These are phyloP conservation scores for Solioccasus polychromus DNA, from an alignment of 768 basidiomycete genomes.

Conservation along the genomic window DNA sequence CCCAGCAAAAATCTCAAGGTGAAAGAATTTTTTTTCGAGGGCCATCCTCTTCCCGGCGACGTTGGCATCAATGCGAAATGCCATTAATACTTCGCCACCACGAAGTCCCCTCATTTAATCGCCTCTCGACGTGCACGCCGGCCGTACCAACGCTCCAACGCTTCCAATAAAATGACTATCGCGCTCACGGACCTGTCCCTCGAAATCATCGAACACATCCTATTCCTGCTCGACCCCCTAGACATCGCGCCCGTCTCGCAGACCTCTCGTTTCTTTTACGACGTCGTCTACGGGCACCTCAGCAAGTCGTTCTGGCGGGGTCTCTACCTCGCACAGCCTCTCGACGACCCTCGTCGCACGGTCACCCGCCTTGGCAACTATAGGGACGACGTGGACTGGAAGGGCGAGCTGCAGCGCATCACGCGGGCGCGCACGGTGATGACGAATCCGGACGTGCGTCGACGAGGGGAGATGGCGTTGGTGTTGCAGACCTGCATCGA, in stretches of 20 bases:
- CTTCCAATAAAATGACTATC: constrained; percentile 1
- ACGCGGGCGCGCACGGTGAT: constrained; percentile 54
- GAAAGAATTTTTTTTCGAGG: constrained; percentile 30
- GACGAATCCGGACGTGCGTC: constrained; percentile 31
- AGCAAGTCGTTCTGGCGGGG: constrained; percentile 51
- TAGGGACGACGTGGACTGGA: constrained; percentile 47
- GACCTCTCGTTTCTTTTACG: constrained; percentile 42
- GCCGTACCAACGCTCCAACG: neutral
- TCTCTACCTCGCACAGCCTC: constrained; percentile 58
- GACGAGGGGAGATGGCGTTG: constrained; percentile 43
- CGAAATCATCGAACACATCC: constrained; percentile 59
- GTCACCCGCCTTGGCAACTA: constrained; percentile 33
- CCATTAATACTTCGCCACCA: constrained; percentile 9
- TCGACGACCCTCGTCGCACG: constrained; percentile 63
- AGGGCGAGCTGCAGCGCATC: constrained; percentile 48
- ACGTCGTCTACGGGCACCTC: constrained; percentile 48
- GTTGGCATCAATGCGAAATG: constrained; percentile 13
- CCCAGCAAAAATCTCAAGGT: constrained; percentile 1
- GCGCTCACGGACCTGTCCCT: constrained; percentile 44
- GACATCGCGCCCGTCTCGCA: constrained; percentile 55
- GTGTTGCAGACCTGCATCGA: constrained; percentile 51
- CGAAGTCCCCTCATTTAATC: neutral
- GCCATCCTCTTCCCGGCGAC: constrained; percentile 14
- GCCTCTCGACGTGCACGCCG: neutral
- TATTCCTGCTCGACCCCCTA: constrained; percentile 56